Evolutionary conservation across 805 yeast genomes (phyloP).

Genomic region (Pichia nanzhaoensis): DNA sequence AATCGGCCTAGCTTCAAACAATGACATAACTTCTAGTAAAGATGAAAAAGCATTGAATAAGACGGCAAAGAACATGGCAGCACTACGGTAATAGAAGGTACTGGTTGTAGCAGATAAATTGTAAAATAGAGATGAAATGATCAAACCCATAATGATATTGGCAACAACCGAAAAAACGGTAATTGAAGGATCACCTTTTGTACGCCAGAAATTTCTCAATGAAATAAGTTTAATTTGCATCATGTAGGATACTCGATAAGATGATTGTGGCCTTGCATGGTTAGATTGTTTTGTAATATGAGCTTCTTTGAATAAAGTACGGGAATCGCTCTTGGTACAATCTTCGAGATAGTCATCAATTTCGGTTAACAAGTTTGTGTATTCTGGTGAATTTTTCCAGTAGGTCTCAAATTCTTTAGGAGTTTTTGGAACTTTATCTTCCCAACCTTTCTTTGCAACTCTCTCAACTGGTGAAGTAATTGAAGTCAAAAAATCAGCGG

Average conservation of each 20-base stretch:
- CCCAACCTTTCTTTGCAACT: constrained; percentile 29
- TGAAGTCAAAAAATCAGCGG: constrained; percentile 41
- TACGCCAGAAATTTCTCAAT: constrained; percentile 42
- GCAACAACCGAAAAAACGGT: constrained; percentile 37
- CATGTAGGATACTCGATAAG: constrained; percentile 45
- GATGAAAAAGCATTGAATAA: constrained; percentile 59
- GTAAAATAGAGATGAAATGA: constrained; percentile 53
- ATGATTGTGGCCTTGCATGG: constrained; percentile 39
- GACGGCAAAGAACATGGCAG: constrained; percentile 62
- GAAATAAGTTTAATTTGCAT: constrained; percentile 46
- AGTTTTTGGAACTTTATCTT: constrained; percentile 35
- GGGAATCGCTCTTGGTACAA: constrained; percentile 8
- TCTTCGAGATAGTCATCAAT: constrained; percentile 30
- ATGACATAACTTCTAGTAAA: constrained; percentile 47
- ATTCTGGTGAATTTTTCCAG: constrained; percentile 34
- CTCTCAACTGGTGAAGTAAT: constrained; percentile 29
- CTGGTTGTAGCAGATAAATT: constrained; percentile 37
- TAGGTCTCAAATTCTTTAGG: constrained; percentile 34
- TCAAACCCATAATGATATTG: constrained; percentile 46
- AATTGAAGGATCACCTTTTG: constrained; percentile 44
- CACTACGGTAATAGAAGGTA: constrained; percentile 50
- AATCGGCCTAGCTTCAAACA: constrained; percentile 50
- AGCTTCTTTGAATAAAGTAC: constrained; percentile 13
- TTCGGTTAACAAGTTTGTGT: constrained; percentile 26
- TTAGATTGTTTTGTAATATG: constrained; percentile 43